These are phyloP conservation scores for Eucalyptus melliodora DNA, from an alignment of 345 rosid species.

Conservation along the genomic window DNA sequence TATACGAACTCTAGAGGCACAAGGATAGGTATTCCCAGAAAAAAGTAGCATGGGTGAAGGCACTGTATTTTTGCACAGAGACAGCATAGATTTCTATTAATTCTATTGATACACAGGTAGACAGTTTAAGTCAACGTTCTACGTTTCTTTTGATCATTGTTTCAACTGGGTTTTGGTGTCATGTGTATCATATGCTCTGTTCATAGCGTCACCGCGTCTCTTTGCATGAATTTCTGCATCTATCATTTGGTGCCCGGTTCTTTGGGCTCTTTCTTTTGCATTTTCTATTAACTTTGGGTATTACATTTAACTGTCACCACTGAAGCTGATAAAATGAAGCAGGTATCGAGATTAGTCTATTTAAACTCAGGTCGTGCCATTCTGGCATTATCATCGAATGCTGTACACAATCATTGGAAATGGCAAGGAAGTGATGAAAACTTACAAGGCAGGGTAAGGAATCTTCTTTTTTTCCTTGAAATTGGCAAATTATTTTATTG, in stretches of 20 bases:
- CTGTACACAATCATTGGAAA: slow-evolving; percentile 83
- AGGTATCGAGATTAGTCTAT: slow-evolving; percentile 68
- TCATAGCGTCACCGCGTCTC: neutral
- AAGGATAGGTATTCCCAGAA: neutral
- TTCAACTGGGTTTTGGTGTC: neutral
- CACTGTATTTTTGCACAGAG: neutral
- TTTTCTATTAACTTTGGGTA: too few relatives aligned
- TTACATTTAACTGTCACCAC: neutral
- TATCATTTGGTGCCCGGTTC: too few relatives aligned
- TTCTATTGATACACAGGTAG: neutral
- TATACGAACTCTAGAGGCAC: neutral
- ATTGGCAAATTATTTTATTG: neutral
- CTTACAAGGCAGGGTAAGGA: neutral
- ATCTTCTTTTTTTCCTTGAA: neutral
- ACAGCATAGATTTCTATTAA: neutral
- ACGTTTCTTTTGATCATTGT: neutral
- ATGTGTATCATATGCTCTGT: neutral
- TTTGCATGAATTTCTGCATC: too few relatives aligned
- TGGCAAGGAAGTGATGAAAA: neutral
- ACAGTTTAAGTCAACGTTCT: neutral
- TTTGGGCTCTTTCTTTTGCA: too few relatives aligned
- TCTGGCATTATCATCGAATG: slow-evolving; percentile 70
- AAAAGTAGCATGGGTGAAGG: neutral
- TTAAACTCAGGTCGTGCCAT: slow-evolving; percentile 67
- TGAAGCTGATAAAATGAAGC: neutral